Evolutionary conservation across 495 filamentous ascomycete species (phyloP), one percentile per base, ranked within the genome.

Genomic region (Ramalina intermedia): DNA sequence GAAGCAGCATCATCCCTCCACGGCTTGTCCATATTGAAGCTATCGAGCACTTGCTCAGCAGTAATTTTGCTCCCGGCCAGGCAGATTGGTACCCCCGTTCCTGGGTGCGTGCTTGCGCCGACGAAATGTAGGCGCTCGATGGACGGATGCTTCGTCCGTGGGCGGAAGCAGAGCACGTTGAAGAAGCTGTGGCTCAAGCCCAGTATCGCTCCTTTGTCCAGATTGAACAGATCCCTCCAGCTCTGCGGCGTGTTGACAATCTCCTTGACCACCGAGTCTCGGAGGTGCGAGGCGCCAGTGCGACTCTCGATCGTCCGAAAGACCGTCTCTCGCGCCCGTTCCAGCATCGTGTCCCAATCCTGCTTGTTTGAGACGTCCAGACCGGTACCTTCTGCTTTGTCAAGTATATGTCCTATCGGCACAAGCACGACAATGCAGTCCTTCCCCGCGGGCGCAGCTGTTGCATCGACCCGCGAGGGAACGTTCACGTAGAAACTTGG

Each of bases 401-500:
- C 60, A 11, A 71, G 51, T 1, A 84, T 64, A 50, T 84, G 80
- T 9, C 81, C 81, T 4, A 81, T 74, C 7, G 81, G 81, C 1
- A 84, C 79, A 14, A 85, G 69, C 1, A 81, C 76, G 26, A 84
- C 74, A 42, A 84, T 61, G 1, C 69, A 59, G 47, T 85, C 81
- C 52, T 69, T 69, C 1, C 71, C 72, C n/a, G 62, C 52, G 0
- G 82, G 82, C 12, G 82, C 79, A 5, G 81, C 82, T 6, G 69
- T 69, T 0, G 76, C 65, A 55, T 86, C 81, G 21, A 84, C 69
- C 16, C 79, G 69, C 26, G 68, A 76, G 0, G 81, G 81, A 3
- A 85, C 79, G 57, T 85, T 83, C 62, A 85, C 70, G 63, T 84
- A 86, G 67, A 86, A 86, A 24, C 72, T 78, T 1, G 79, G 80